Conservation (phyloP, 2,329 filamentous ascomycete species). For the Hortaea werneckii region DNA sequence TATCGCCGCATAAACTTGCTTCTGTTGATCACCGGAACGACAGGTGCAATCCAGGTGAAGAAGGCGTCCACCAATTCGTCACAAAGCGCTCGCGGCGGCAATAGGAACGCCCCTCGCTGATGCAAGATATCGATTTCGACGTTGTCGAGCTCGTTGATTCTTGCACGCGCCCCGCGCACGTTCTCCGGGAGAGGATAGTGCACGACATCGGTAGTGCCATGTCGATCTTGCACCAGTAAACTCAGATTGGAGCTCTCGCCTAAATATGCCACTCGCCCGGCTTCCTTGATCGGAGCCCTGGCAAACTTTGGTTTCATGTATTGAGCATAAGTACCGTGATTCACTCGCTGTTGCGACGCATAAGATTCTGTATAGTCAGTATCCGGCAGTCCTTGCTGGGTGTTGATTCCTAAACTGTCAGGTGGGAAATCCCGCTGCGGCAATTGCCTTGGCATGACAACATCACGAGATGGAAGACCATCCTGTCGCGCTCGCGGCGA, state of each 20-base stretch:
- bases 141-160: slow-evolving; percentile 83
- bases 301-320: slow-evolving; percentile 98
- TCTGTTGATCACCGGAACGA: slow-evolving; percentile 87
- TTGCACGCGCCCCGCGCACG: slow-evolving; percentile 71
- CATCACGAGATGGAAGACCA: slow-evolving; percentile 26
- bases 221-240: slow-evolving; percentile 82
- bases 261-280: slow-evolving; percentile 83
- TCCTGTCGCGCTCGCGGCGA: slow-evolving; percentile 27
- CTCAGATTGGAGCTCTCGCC: slow-evolving; percentile 97
- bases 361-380: slow-evolving; percentile 70
- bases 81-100: slow-evolving; percentile 78
- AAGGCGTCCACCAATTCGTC: slow-evolving; percentile 92
- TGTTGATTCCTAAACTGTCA: slow-evolving; percentile 23
- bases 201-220: slow-evolving; percentile 82
- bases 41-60: slow-evolving; percentile 92
- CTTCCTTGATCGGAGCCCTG: slow-evolving; percentile 88
- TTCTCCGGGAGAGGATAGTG: slow-evolving; percentile 93
- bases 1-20: slow-evolving; percentile 93
- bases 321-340: slow-evolving; percentile 69
- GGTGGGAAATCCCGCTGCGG: slow-evolving; percentile 11
- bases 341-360: slow-evolving; percentile 64
- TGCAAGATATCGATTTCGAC: slow-evolving; percentile 93
- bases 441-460: slow-evolving; percentile 6
- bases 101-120: slow-evolving; percentile 80
- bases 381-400: slow-evolving; percentile 58